Base-by-base conservation (phyloP, 768 basidiomycete genomes). In the Dendrothele bispora region DNA sequence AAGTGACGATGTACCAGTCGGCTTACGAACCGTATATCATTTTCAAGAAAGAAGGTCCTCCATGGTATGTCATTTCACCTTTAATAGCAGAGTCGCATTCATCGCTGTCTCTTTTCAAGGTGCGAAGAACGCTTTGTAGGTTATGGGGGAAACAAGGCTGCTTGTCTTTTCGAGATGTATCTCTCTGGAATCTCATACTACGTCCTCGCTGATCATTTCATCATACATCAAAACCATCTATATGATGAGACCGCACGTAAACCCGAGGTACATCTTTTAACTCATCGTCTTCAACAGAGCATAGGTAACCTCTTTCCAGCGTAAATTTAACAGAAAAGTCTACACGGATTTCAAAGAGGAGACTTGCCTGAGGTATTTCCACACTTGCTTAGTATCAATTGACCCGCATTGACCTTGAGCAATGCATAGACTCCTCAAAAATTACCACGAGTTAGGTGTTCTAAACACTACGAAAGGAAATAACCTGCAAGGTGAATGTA, bases 81-180 rank as follows among this genome's bases (percentile, higher is more conserved):
- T 25, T 15, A 34, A 28, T 25, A 7, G 18, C 26, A 21, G 11
- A 22, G 17, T 46, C 4, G 7, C 22, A 20, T n/a, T n/a, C n/a
- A 7, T 17, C 18, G 18, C 26, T 24, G 30, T 14, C 5, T 14
- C 18, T n/a, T 10, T 42, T 18, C 35, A 50, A 91, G 90, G 90
- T 94, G 91, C 58, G 91, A 94, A 57, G 91, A 93, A 61, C 80
- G 91, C 27, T 95, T 95, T 59, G 77, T 92, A 38, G 92, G 92
- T 2, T 94, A 94, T 62, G 92, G 92, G 4, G 90, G 84, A 2
- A 95, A 95, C 72, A 95, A 95, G 64, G 92, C 92, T 2, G 91
- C 93, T 8, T 94, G 92, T 60, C 74, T 93, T 29, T 93, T 87
- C 61, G 92, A 92, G 63, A 89, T 95, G 81, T 91, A 91, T 67